Base-by-base conservation (phyloP, 768 basidiomycete species). In the Boletellus sp. region DNA sequence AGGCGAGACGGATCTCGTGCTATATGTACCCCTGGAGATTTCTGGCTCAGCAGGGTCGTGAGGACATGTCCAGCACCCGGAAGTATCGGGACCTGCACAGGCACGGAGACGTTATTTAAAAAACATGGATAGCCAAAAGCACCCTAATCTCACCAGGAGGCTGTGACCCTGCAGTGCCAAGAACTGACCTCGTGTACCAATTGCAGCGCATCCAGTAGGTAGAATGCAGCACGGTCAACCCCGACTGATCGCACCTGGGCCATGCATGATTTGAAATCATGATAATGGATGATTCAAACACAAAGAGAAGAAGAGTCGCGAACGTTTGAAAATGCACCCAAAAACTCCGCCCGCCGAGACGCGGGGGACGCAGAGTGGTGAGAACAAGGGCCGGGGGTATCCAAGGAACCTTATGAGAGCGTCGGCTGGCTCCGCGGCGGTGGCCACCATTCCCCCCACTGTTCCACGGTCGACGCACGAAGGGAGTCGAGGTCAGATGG, bases 21-120 rank as follows among this genome's bases (percentile, higher is more conserved):
- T 68, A 66, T 68, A 68, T 64, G 56, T 68, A 68, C 51, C 28
- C 32, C 42, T 41, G 47, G 39, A 28, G 10, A 39, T 47, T 57
- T 57, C 44, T 42, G 52, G 59, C 51, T 48, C 63, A 54, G 55
- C 54, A 42, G n/a, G 22, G 54, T 44, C 50, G 50, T 38, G 57
- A 51, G 46, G 39, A 28, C 32, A 9, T 33, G 32, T 24, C 17
- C 19, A 39, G 48, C 19, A 17, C 32, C 26, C 42, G 28, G 28
- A 19, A 37, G 11, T 23, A 36, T 42, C 34, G 42, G 10, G 38
- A 13, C 42, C 42, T 33, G 48, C 36, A 38, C 34, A n/a, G n/a
- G n/a, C 17, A 15, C 47, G 56, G 43, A 19, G 5, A 37, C 17
- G 44, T 44, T 40, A 36, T 26, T 39, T 52, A 44, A 44, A 47